Evolutionary conservation across 2,329 filamentous ascomycete species (phyloP).

Genomic region (Cytospora piceae): DNA sequence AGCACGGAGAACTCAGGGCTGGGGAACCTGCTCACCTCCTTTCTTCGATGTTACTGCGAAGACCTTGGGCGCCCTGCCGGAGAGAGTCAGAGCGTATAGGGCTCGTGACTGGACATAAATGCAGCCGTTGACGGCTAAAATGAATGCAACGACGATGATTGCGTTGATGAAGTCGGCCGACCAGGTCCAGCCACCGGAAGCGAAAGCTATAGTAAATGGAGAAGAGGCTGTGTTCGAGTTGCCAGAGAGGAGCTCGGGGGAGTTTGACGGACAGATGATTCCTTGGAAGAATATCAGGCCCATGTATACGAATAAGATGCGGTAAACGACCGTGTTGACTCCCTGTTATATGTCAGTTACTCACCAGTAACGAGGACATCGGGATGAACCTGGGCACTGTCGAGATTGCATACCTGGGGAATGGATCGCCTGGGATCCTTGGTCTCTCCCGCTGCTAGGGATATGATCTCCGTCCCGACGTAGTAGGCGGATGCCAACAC

Average conservation of each 20-base stretch:
- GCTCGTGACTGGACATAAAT: slow-evolving; percentile 61
- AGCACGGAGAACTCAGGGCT: too few species aligned
- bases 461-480: slow-evolving; percentile 33
- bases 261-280: slow-evolving; percentile 57
- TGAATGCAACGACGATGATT: slow-evolving; percentile 56
- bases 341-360: slow-evolving; percentile 23
- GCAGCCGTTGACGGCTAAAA: slow-evolving; percentile 54
- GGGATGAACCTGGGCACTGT: too few species aligned
- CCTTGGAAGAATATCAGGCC: slow-evolving; percentile 56
- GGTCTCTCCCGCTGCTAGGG: slow-evolving; percentile 34
- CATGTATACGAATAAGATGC: slow-evolving; percentile 47
- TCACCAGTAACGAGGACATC: too few species aligned
- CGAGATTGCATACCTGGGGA: slow-evolving; percentile 34
- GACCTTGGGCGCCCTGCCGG: slow-evolving; percentile 55
- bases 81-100: slow-evolving; percentile 56
- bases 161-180: slow-evolving; percentile 59
- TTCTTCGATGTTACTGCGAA: slow-evolving; percentile 53
- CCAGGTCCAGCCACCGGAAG: slow-evolving; percentile 55
- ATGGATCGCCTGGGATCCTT: slow-evolving; percentile 50
- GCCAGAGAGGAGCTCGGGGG: slow-evolving; percentile 50
- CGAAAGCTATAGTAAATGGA: slow-evolving; percentile 55
- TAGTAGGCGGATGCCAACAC: slow-evolving; percentile 34
- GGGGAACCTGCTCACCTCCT: slow-evolving; percentile 36
- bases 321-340: slow-evolving; percentile 26
- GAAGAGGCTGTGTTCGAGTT: slow-evolving; percentile 52